Evolutionary conservation across 371 early-diverging fungal species (phyloP), one percentile per base, ranked within the genome.

Genomic region (Paraphysoderma sedebokerense): DNA sequence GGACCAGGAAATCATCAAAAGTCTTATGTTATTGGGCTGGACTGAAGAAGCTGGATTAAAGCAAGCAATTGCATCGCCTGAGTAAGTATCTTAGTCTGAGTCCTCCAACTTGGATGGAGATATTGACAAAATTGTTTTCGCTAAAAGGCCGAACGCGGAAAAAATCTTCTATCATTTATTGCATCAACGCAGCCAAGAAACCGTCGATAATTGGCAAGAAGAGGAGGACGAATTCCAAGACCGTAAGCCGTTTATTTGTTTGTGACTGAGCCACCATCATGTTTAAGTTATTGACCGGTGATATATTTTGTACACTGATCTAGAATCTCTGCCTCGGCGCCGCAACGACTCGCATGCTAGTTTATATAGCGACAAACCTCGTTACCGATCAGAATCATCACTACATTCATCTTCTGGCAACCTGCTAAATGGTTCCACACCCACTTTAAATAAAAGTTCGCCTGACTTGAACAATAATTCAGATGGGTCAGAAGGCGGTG

Each of bases 91-190:
- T n/a, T n/a, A n/a, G n/a, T n/a, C n/a, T n/a, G n/a, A n/a, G n/a
- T n/a, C n/a, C n/a, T n/a, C n/a, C n/a, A n/a, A n/a, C n/a, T n/a
- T n/a, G n/a, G n/a, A n/a, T n/a, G n/a, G n/a, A n/a, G n/a, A n/a
- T n/a, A n/a, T n/a, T n/a, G n/a, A n/a, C n/a, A n/a, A n/a, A n/a
- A n/a, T n/a, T n/a, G n/a, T n/a, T n/a, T n/a, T n/a, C n/a, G n/a
- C n/a, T n/a, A n/a, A n/a, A n/a, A n/a, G n/a, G n/a, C n/a, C n/a
- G n/a, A n/a, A 63, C 35, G 57, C 58, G 45, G 76, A 74, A 41
- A 77, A 79, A 51, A 59, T 72, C 6, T 79, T 74, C 44, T 79
- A 79, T 49, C 62, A 63, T n/a, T 51, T 79, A 11, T 58, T 79
- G 4, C 56, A 44, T n/a, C 59, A 62, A 30, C 67, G 72, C 34